Evolutionary conservation across 495 filamentous ascomycete species (phyloP).

Genomic region (Xylaria sp.): DNA sequence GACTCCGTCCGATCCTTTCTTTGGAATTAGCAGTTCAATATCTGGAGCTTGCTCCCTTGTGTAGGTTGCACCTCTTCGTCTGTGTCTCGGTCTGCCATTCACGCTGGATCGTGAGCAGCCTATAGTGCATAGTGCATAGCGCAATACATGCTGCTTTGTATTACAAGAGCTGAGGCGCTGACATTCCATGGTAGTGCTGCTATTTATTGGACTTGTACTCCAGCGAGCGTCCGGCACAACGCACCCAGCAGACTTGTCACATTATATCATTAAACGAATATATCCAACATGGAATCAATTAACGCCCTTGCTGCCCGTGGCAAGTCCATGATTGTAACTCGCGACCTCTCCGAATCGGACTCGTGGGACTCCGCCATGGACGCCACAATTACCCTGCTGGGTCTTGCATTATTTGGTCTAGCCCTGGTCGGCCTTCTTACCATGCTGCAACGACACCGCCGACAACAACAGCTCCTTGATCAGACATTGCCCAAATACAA

Average conservation of each 20-base stretch:
- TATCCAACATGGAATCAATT: slow-evolving; percentile 56
- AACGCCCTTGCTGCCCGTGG: slow-evolving; percentile 57
- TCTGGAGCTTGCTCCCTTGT: slow-evolving; percentile 43
- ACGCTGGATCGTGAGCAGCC: background rate
- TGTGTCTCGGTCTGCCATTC: slow-evolving; percentile 8
- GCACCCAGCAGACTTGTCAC: background rate
- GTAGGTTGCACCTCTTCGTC: slow-evolving; percentile 33
- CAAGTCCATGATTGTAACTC: slow-evolving; percentile 31
- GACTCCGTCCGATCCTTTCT: slow-evolving; percentile 58
- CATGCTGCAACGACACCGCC: slow-evolving; percentile 67
- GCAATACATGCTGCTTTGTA: background rate
- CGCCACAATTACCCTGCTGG: slow-evolving; percentile 79
- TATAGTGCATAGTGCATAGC: background rate
- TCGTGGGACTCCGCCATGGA: slow-evolving; percentile 63
- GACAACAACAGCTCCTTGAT: slow-evolving; percentile 54
- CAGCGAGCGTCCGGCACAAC: slow-evolving; percentile 12
- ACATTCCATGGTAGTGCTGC: slow-evolving; percentile 13
- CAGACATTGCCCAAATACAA: slow-evolving; percentile 65
- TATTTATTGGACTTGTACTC: slow-evolving; percentile 15
- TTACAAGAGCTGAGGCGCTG: background rate
- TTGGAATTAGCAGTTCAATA: slow-evolving; percentile 41
- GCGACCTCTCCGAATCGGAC: slow-evolving; percentile 50
- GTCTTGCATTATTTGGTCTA: slow-evolving; percentile 73
- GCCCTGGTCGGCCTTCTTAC: slow-evolving; percentile 70
- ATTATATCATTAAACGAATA: slow-evolving; percentile 6